Percentiles rank a stretch among this genome's conserved stretches.
These are phyloP conservation scores for Aspergillus fructus DNA, from an alignment of 2,329 filamentous ascomycete species.

Conservation along the genomic window DNA sequence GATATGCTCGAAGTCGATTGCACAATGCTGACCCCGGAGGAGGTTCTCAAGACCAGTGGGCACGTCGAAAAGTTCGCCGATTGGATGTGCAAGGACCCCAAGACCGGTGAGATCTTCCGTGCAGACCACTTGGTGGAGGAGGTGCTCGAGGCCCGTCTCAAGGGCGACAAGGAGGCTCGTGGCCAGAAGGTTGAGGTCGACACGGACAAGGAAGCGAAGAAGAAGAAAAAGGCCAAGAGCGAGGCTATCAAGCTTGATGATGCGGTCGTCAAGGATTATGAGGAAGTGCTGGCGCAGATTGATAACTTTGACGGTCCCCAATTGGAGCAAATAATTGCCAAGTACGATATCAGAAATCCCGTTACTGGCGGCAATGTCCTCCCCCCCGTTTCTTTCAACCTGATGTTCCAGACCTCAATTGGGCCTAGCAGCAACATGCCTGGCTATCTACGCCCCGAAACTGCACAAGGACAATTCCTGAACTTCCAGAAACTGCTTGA, in stretches of 20 bases:
- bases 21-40: constrained; percentile 87
- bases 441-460: constrained; percentile 88
- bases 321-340: constrained; percentile 83
- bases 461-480: constrained; percentile 95
- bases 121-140: constrained; percentile 97
- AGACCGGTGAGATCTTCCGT: constrained; percentile 93
- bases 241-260: constrained; percentile 86
- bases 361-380: constrained; percentile 72
- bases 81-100: constrained; percentile 99
- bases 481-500: constrained; percentile 96
- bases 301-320: constrained; percentile 91
- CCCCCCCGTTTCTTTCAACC: constrained; percentile 88
- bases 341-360: constrained; percentile 89
- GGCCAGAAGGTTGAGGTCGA: constrained; percentile 68
- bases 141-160: constrained; percentile 80
- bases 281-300: constrained; percentile 86
- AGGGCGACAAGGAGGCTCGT: constrained; percentile 89
- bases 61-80: constrained; percentile 98
- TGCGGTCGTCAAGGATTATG: constrained; percentile 81
- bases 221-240: constrained; percentile 79
- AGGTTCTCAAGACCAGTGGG: constrained; percentile 91
- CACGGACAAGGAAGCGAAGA: constrained; percentile 79
- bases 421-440: constrained; percentile 85
- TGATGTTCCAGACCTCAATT: constrained; percentile 97
- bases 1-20: constrained; percentile 96